These are phyloP conservation scores for Trichomonas gallinae DNA, from an alignment of 208 protist species.

Conservation along the genomic window DNA sequence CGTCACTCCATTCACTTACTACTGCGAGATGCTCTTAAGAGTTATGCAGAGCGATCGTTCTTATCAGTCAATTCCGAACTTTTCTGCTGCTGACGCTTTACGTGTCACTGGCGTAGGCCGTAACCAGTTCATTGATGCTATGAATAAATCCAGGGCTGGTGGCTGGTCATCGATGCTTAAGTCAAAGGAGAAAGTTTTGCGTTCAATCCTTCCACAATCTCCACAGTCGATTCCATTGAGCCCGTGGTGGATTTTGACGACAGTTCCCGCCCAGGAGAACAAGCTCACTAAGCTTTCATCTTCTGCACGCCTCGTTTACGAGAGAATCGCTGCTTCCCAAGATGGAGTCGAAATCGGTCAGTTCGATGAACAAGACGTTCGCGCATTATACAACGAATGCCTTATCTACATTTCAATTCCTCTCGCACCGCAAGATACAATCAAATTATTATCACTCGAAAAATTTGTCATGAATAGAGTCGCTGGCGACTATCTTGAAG, in stretches of 20 bases:
- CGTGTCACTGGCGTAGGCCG: background rate
- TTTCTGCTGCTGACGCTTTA: background rate
- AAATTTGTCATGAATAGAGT: conserved; percentile 13
- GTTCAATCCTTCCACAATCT: background rate
- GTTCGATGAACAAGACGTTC: background rate
- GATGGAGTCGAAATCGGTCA: background rate
- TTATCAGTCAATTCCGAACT: conserved; percentile 5
- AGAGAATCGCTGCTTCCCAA: background rate
- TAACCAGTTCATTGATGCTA: conserved; percentile 13
- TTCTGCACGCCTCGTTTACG: background rate
- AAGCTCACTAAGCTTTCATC: background rate
- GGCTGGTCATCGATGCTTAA: background rate
- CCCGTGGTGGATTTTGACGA: background rate
- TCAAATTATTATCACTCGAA: background rate
- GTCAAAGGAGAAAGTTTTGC: conserved; percentile 1
- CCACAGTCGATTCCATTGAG: background rate
- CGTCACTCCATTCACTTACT: background rate
- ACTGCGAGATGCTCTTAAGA: background rate
- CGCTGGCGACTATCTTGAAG: background rate
- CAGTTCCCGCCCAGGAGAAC: background rate
- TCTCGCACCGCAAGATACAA: background rate
- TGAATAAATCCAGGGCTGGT: background rate
- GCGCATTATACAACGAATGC: background rate
- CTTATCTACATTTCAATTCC: background rate
- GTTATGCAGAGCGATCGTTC: background rate